Base-by-base conservation (phyloP, 805 yeast genomes). In the Metschnikowia colocasiae region DNA sequence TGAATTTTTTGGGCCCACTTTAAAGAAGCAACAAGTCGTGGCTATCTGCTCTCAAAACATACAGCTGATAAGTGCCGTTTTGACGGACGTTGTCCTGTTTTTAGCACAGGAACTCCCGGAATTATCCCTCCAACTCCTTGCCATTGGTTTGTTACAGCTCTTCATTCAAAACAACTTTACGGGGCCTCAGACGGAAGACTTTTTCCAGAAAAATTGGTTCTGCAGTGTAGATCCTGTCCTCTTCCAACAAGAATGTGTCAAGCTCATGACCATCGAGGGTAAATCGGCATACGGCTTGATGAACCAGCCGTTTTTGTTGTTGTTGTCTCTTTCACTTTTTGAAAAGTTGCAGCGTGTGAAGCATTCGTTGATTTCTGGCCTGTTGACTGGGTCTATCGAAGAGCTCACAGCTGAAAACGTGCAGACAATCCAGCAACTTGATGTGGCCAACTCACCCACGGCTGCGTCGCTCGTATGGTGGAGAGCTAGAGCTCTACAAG, bases 91-190 rank as follows among this genome's bases (percentile, higher is more conserved):
- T 16, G 52, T 46, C 12, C 42, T 35, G 29, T 20, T 25, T 26
- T 20, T 46, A 26, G 42, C 44, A 3, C 41, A 31, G 19, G 19
- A 30, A 18, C 49, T 50, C 30, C 49, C 47, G 3, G 38, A 44
- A 25, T 22, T 53, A 44, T 26, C 46, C 16, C 51, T 63, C 29
- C 74, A 65, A 41, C 48, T 69, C n/a, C 37, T 76, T 15, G 86
- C 87, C 2, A 73, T 87, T 50, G 74, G 85, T 1, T 65, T 81
- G 3, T 66, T 88, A 22, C 90, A 89, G 59, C 60, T 78, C 1
- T 91, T 85, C 59, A 68, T 86, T 13, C 95, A 88, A 61, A 65
- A 77, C 43, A 91, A 91, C 62, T 87, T 76, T 64, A 87, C 96
- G 0, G 97, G 97, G 7, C 97, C 97, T 4, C 74, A 77, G 22